Conservation (phyloP, 139 green algal species). For the Zygnema circumcarinatum region DNA sequence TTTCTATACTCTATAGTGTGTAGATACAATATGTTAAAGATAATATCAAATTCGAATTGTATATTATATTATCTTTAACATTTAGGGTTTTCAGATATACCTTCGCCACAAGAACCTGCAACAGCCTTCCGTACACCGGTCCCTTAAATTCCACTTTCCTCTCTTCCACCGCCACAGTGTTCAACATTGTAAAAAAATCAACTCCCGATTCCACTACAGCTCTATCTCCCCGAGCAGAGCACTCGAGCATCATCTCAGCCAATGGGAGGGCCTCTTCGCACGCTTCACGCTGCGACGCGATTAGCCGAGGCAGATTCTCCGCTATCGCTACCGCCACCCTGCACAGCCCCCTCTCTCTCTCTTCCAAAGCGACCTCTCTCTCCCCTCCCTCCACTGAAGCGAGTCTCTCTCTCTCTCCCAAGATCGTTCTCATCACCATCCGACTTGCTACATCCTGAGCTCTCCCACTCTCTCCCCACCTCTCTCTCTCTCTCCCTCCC, state of each 20-base stretch:
- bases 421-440: not conserved
- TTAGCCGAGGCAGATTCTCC: not conserved
- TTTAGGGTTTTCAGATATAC: no score
- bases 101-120: conserved; percentile 28
- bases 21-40: no score
- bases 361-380: not conserved
- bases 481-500: not conserved
- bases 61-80: no score
- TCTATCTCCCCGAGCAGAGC: not conserved
- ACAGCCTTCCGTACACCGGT: conserved; percentile 61
- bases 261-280: not conserved
- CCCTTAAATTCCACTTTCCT: conserved; percentile 47
- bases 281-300: not conserved
- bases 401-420: not conserved
- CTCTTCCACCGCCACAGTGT: conserved; percentile 66
- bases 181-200: conserved; percentile 75
- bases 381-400: not conserved
- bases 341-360: not conserved
- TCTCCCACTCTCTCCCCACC: not conserved
- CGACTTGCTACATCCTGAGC: not conserved
- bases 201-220: conserved; percentile 42
- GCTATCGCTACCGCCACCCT: not conserved
- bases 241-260: conserved; percentile 18
- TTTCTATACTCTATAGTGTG: no score
- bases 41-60: no score